Conservation (phyloP, 2,329 filamentous ascomycete species). For the Pestalotiopsis sp. region DNA sequence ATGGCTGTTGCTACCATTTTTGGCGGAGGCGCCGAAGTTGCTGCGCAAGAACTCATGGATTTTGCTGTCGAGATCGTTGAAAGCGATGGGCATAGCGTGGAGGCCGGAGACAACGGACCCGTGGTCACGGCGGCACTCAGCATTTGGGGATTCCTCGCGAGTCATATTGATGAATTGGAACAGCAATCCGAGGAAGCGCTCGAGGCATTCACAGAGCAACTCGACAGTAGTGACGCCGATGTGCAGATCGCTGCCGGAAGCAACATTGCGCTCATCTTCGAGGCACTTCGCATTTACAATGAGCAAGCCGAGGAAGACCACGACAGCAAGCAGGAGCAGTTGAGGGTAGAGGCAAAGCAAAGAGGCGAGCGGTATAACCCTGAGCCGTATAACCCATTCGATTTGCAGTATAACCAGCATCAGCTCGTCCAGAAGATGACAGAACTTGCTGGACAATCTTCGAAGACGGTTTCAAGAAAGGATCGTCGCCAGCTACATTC, state of each 20-base stretch:
- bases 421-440: conserved; percentile 47
- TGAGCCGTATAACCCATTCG: conserved; percentile 14
- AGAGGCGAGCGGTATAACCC: conserved; percentile 8
- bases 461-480: conserved; percentile 50
- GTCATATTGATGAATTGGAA: conserved; percentile 73
- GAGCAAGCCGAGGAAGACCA: conserved; percentile 45
- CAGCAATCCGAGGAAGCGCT: conserved; percentile 70
- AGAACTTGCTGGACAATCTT: conserved; percentile 46
- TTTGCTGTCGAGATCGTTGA: conserved; percentile 77
- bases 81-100: conserved; percentile 73
- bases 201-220: conserved; percentile 81
- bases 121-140: conserved; percentile 75
- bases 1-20: conserved; percentile 74
- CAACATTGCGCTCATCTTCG: conserved; percentile 81
- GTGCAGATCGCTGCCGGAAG: conserved; percentile 78
- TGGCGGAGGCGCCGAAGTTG: conserved; percentile 69
- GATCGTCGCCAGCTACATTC: conserved; percentile 48
- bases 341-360: conserved; percentile 6
- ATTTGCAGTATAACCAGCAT: conserved; percentile 52
- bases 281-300: conserved; percentile 59
- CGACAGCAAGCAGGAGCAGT: conserved; percentile 30
- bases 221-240: conserved; percentile 69
- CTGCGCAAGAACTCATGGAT: conserved; percentile 70
- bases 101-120: conserved; percentile 67
- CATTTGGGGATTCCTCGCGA: conserved; percentile 79